phyloP scores from a whole-genome alignment of 2,329 filamentous ascomycete species.

The Sordariomycetes sp. region DNA sequence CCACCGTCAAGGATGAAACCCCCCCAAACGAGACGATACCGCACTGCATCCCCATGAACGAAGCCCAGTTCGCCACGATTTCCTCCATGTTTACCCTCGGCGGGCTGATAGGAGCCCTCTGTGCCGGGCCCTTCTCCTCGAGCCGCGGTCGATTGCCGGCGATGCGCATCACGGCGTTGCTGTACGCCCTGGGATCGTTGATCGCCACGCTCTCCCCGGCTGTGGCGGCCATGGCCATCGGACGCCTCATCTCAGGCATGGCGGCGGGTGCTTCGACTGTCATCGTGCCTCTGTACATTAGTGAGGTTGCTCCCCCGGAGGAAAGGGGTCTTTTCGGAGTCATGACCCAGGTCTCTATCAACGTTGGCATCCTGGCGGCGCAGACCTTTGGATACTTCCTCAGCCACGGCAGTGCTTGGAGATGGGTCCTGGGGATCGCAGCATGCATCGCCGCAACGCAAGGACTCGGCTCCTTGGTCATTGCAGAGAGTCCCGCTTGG shows the following conservation, averaged over 20 bases:
- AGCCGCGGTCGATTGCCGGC: constrained; percentile 64
- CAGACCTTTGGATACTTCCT: constrained; percentile 83
- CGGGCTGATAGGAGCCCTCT: constrained; percentile 74
- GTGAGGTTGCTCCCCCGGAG: constrained; percentile 71
- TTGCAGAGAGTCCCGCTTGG: constrained; percentile 85
- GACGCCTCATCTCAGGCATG: constrained; percentile 71
- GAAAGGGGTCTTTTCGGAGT: constrained; percentile 71
- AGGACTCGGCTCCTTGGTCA: constrained; percentile 59
- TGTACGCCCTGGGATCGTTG: constrained; percentile 68
- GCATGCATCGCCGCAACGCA: constrained; percentile 61
- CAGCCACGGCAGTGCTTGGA: constrained; percentile 72
- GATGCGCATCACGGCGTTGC: constrained; percentile 68
- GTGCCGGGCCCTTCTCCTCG: constrained; percentile 70
- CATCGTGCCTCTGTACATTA: constrained; percentile 89
- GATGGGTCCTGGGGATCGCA: constrained; percentile 70
- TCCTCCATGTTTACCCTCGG: constrained; percentile 89
- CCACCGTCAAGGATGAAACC: background rate
- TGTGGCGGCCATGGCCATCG: constrained; percentile 60
- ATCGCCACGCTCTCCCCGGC: constrained; percentile 64
- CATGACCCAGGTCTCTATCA: constrained; percentile 90
- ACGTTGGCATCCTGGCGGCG: constrained; percentile 76
- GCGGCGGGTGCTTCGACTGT: constrained; percentile 86
- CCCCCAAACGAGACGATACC: constrained; percentile 29
- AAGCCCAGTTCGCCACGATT: constrained; percentile 73
- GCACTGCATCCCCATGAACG: constrained; percentile 82